A percentile compares a stretch with the other conserved stretches of the same genome.
Conservation (phyloP, 352 stramenopile genomes). For the Pythium phragmitis region DNA sequence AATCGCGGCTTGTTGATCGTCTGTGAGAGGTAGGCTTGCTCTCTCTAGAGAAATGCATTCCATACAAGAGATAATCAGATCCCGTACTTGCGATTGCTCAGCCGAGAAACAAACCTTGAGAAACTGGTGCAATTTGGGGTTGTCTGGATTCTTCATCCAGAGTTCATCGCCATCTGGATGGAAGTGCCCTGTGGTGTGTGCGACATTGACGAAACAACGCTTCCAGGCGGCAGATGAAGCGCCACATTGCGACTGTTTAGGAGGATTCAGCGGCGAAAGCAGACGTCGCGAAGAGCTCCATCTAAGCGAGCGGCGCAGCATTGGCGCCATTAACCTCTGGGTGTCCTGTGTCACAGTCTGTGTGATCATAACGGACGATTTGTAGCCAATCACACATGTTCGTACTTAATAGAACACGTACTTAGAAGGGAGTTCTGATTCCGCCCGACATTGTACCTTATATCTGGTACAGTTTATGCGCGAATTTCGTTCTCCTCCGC, state of each 20-base stretch:
- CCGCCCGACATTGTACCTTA: not conserved
- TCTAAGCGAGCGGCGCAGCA: not conserved
- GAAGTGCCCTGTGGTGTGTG: not conserved
- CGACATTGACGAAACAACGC: not conserved
- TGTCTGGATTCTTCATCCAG: slow-evolving; percentile 52
- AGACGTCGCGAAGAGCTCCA: not conserved
- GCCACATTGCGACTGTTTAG: not conserved
- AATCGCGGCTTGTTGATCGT: slow-evolving; percentile 57
- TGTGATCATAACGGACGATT: not conserved
- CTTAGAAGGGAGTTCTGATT: not conserved
- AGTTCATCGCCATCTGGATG: slow-evolving; percentile 17
- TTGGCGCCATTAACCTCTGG: not conserved
- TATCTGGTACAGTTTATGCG: not conserved
- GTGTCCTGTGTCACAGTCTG: not conserved
- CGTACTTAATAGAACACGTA: not conserved
- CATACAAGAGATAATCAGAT: not conserved
- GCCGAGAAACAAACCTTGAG: slow-evolving; percentile 43
- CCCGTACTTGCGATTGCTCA: not conserved
- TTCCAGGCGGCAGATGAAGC: not conserved
- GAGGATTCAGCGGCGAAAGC: not conserved
- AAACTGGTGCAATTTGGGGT: slow-evolving; percentile 55
- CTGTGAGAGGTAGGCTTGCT: slow-evolving; percentile 51
- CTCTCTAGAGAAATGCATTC: slow-evolving; percentile 29
- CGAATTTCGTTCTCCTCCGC: slow-evolving; percentile 11
- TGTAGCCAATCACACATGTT: slow-evolving; percentile 7